These are phyloP conservation scores for Sutorius australiensis DNA, from an alignment of 768 basidiomycete species.

Conservation along the genomic window DNA sequence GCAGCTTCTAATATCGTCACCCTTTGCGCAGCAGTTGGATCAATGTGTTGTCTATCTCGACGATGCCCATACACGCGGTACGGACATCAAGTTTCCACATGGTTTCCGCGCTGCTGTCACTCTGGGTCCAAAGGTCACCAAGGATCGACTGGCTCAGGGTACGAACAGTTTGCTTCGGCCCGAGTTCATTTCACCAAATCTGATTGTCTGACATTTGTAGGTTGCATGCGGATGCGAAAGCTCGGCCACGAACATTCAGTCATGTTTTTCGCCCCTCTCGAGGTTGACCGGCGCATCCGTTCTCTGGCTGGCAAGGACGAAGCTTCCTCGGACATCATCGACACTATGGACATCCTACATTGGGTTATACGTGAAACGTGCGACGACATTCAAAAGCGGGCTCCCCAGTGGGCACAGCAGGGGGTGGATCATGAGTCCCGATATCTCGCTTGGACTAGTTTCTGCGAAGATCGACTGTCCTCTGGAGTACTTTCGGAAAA, in stretches of 20 bases:
- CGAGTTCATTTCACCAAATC: background rate
- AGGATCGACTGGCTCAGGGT: conserved; percentile 26
- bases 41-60: conserved; percentile 12
- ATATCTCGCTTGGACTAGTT: no score
- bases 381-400: no score
- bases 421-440: no score
- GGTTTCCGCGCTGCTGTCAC: conserved; percentile 6
- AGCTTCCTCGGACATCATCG: background rate
- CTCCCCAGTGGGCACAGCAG: conserved; percentile 30
- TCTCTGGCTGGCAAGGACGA: conserved; percentile 12
- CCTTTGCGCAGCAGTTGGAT: no score
- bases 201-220: background rate
- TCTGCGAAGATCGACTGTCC: no score
- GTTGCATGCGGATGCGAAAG: no score
- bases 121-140: no score
- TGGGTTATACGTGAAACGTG: no score
- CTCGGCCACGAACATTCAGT: no score
- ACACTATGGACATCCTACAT: conserved; percentile 34
- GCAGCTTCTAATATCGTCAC: no score
- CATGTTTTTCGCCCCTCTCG: no score
- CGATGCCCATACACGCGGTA: conserved; percentile 34
- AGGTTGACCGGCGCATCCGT: conserved; percentile 10
- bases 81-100: conserved; percentile 34
- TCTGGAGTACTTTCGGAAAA: no score
- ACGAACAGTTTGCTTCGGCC: background rate